Percentiles rank a stretch among this genome's conserved stretches.
Conservation (phyloP, 306 rosid species). For the Fragaria iinumae region DNA sequence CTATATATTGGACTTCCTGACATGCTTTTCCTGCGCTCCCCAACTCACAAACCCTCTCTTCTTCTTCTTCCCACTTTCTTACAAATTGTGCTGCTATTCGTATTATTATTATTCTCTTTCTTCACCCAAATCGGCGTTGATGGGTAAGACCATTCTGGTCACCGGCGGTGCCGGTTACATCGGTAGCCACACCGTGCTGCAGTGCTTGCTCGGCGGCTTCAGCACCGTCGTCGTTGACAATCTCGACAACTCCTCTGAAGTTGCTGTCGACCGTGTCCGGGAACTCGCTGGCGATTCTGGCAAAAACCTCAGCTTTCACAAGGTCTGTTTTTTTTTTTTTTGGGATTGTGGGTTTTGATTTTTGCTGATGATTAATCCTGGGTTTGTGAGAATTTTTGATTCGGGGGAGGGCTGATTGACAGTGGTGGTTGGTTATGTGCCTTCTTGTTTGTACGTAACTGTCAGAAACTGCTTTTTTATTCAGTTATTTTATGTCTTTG, state of each 20-base stretch:
- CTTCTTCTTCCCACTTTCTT: not conserved
- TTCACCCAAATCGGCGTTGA: constrained; percentile 3
- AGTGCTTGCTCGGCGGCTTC: constrained; percentile 75
- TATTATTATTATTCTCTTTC: not conserved
- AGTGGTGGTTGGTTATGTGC: not conserved
- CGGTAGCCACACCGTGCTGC: constrained; percentile 91
- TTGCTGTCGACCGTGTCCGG: constrained; percentile 56
- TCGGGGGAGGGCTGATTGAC: not conserved
- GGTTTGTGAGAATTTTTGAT: not conserved
- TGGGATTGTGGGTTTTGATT: not conserved
- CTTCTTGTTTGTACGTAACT: not conserved
- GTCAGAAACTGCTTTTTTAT: not conserved
- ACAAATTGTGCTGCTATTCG: not conserved
- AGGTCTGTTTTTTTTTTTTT: constrained; percentile 41
- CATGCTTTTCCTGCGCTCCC: not conserved
- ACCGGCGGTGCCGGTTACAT: constrained; percentile 99
- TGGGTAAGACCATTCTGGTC: constrained; percentile 61
- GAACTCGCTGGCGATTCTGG: constrained; percentile 78
- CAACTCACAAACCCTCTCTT: constrained; percentile 2
- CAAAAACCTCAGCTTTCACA: constrained; percentile 67
- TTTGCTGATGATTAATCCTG: not conserved
- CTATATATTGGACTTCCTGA: constrained; percentile 38
- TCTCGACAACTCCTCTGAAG: constrained; percentile 76
- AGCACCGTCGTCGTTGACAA: constrained; percentile 72
- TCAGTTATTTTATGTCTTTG: not conserved